Evolutionary conservation across 805 yeast species (phyloP).

Genomic region (Schwanniomyces pseudopolymorphus): DNA sequence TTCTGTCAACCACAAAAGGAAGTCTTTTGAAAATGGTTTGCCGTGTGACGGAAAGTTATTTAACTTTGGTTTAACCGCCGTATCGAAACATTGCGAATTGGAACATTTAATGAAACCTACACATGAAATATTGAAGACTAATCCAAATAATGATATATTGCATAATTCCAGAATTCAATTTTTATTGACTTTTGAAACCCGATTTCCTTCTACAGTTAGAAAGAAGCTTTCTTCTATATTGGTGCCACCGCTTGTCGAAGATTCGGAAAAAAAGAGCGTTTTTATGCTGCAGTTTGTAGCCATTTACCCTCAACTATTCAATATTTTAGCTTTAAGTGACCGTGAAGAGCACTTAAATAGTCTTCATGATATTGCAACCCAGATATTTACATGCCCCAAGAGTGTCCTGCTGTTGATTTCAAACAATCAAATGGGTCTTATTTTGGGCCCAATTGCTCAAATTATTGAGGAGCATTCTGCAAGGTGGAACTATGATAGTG

Average conservation of each 20-base stretch:
- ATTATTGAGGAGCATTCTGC: conserved; percentile 44
- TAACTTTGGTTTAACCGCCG: conserved; percentile 17
- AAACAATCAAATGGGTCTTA: conserved; percentile 37
- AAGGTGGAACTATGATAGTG: conserved; percentile 33
- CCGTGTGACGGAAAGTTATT: conserved; percentile 26
- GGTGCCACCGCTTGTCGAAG: conserved; percentile 57
- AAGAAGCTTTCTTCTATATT: conserved; percentile 46
- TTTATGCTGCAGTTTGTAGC: conserved; percentile 56
- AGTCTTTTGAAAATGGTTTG: conserved; percentile 34
- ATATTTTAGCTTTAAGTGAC: conserved; percentile 47
- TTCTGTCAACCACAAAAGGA: conserved; percentile 13
- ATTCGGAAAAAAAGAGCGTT: conserved; percentile 42
- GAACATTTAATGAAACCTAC: conserved; percentile 15
- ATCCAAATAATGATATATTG: conserved; percentile 16
- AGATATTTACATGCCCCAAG: conserved; percentile 45
- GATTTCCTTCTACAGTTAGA: conserved; percentile 56
- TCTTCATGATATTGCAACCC: conserved; percentile 33
- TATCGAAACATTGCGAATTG: conserved; percentile 11
- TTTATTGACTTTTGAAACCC: conserved; percentile 56
- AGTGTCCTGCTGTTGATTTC: conserved; percentile 41
- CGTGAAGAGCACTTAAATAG: conserved; percentile 48
- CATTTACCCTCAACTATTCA: conserved; percentile 51
- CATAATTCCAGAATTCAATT: conserved; percentile 55
- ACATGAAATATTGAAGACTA: conserved; percentile 12
- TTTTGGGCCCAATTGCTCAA: conserved; percentile 47